Base-by-base conservation (phyloP, 2,329 filamentous ascomycete genomes). In the Diaporthe citrichinensis region DNA sequence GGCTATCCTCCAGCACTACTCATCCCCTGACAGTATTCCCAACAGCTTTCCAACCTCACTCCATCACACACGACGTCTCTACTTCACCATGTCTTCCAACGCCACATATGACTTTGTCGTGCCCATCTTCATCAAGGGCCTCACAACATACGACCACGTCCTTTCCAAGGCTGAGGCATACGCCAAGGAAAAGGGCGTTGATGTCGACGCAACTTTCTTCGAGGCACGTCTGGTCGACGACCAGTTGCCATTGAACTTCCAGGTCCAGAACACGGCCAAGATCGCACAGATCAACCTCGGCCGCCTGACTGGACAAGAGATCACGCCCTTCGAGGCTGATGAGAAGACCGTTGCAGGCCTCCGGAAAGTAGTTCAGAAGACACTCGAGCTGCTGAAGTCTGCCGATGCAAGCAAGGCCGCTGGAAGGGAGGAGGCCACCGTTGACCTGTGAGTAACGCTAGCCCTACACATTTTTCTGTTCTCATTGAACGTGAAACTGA, bases 231-330 rank as follows among this genome's bases (percentile, higher is more conserved):
- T 84, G 2, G 77, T 82, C 46, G 79, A 82, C 12, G 82, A 84
- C 78, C 80, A 81, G 77, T 72, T 78, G n/a, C 83, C 82, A 12
- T 78, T 84, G 36, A 78, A 77, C 23, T 84, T 84, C 78, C 82
- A 84, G 74, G 80, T 84, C 12, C 81, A 83, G 44, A 82, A 80
- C 73, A 79, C 80, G 10, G 82, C 81, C 44, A 78, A 76, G 67
- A 78, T 78, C 7, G 80, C 81, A 25, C 78, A 77, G 68, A 76
- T 79, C 62, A 78, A 79, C 69, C 34, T 84, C 10, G 78, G 73
- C 51, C 78, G 82, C 28, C 75, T 83, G 58, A 78, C 77, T 1
- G 81, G 81, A 28, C 68, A 74, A 34, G 72, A 79, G 10, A 67
- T 78, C 31, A 76, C 78, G 10, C 72, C 78, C 0, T 80, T 77